phyloP scores from a whole-genome alignment of 345 rosid species.

The Gossypium rotundifolium region DNA sequence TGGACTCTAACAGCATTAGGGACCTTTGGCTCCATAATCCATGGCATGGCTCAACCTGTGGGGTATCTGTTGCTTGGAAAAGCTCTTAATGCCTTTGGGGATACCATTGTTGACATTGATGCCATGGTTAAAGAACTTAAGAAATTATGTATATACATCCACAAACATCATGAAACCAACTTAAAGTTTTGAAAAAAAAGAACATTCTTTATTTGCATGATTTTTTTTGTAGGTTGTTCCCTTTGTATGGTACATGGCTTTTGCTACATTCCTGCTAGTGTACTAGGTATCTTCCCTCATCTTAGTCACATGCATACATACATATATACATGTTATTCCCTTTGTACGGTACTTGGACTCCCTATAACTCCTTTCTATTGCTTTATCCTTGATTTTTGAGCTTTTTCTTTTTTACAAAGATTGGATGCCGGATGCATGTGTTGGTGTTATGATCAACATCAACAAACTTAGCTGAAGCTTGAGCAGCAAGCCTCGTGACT shows the following conservation, averaged over 20 bases:
- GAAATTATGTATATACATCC: conserved; percentile 18
- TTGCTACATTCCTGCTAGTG: conserved; percentile 63
- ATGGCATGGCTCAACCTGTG: conserved; percentile 53
- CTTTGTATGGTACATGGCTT: conserved; percentile 59
- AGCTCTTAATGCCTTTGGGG: conserved; percentile 53
- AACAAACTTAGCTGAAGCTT: too few species aligned
- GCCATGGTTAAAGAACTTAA: conserved; percentile 35
- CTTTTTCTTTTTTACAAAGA: conserved; percentile 26
- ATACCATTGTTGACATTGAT: conserved; percentile 13
- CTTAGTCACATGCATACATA: neutral
- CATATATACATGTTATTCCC: too few species aligned
- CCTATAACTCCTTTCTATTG: neutral
- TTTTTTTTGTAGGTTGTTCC: conserved; percentile 43
- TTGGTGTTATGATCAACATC: too few species aligned
- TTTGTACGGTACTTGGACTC: neutral
- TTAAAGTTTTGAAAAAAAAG: too few species aligned
- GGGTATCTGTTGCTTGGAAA: conserved; percentile 53
- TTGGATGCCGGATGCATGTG: conserved; percentile 69
- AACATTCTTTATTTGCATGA: too few species aligned
- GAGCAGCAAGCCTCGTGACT: too few species aligned
- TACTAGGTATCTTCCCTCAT: conserved; percentile 35
- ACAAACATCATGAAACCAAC: neutral
- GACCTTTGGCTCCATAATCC: conserved; percentile 43
- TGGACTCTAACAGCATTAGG: conserved; percentile 49
- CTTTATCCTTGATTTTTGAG: neutral